These are phyloP conservation scores for Tetradesmus obliquus DNA, from an alignment of 139 green algal species.

Conservation along the genomic window DNA sequence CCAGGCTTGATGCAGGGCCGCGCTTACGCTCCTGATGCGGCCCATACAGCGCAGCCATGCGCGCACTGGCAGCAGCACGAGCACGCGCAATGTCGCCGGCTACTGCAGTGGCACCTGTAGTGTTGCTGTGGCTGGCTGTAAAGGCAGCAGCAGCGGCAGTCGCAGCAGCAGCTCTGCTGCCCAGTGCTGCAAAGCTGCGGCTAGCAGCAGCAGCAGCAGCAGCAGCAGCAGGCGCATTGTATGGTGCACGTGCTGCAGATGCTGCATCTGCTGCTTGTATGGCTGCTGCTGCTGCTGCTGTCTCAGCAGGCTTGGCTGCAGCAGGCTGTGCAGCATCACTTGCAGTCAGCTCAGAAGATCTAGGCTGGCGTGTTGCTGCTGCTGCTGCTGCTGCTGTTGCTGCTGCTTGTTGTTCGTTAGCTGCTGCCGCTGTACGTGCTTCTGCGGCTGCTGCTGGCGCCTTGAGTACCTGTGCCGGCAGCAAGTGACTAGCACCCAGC, in stretches of 20 bases:
- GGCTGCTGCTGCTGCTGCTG: constrained; percentile 16
- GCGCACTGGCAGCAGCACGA: not conserved
- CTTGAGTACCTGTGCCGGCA: not conserved
- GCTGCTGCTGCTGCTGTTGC: not conserved
- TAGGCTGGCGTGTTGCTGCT: no score
- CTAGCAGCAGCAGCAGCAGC: not conserved
- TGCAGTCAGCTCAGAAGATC: not conserved
- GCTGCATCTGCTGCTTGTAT: not conserved
- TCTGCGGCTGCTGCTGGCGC: not conserved
- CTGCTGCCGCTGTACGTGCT: not conserved
- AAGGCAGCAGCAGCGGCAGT: not conserved
- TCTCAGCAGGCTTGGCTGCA: not conserved
- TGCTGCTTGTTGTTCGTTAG: not conserved
- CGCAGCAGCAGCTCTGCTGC: not conserved
- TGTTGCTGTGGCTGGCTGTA: not conserved
- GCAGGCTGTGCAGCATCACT: not conserved
- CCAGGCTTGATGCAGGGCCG: not conserved
- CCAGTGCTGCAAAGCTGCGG: not conserved
- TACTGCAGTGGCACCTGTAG: not conserved
- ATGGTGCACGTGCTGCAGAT: not conserved
- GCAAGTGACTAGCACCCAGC: not conserved
- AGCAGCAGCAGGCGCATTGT: not conserved
- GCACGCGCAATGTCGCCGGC: not conserved
- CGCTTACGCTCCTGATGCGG: not conserved
- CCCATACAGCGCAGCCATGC: not conserved